Evolutionary conservation across 345 rosid species (phyloP).

Genomic region (Sapria himalayana): DNA sequence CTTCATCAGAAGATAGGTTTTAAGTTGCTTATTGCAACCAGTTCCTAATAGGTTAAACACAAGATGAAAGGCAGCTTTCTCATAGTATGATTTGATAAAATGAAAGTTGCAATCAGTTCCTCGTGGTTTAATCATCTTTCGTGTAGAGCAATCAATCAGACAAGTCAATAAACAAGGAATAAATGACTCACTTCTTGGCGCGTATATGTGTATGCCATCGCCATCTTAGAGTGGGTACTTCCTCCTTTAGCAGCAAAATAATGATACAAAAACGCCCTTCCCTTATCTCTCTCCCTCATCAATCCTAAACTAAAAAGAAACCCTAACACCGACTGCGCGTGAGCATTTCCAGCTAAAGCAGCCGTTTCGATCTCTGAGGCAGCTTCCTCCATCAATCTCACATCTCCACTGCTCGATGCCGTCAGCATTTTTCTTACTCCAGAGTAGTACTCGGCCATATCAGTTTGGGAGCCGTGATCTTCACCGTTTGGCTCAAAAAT

Average conservation of each 20-base stretch:
- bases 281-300: constrained; percentile 50
- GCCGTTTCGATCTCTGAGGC: constrained; percentile 37
- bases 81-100: no score
- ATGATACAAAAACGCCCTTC: constrained; percentile 61
- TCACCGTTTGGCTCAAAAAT: constrained; percentile 58
- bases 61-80: no score
- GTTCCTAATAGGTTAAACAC: no score
- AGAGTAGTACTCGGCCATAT: constrained; percentile 25
- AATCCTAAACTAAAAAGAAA: constrained; percentile 51
- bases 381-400: constrained; percentile 48
- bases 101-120: no score
- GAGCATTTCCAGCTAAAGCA: constrained; percentile 42
- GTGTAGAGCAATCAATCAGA: no score
- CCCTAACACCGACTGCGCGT: constrained; percentile 57
- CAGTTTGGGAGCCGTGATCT: constrained; percentile 4
- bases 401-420: constrained; percentile 34
- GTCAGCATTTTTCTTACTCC: constrained; percentile 33
- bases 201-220: constrained; percentile 59
- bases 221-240: constrained; percentile 84
- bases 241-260: constrained; percentile 53
- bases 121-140: no score
- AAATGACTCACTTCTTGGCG: constrained; percentile 64
- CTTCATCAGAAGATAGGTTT: no score
- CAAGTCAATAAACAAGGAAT: neutral
- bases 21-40: no score